These are phyloP conservation scores for Tuctoria greenei DNA, from an alignment of 176 grass and related monocot genomes.

Conservation along the genomic window DNA sequence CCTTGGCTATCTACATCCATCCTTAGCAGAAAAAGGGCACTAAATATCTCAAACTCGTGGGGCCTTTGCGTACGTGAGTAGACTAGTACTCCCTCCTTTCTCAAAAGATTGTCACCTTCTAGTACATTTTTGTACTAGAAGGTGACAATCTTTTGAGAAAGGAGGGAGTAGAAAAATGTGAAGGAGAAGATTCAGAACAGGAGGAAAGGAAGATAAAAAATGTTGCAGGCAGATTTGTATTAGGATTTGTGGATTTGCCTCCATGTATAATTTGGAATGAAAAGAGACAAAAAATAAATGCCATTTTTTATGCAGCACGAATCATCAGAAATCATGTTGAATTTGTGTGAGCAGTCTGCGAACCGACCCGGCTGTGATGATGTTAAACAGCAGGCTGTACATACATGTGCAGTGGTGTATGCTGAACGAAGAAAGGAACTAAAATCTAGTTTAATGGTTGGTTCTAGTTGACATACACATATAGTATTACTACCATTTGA, in stretches of 20 bases:
- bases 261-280: background rate
- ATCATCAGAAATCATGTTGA: background rate
- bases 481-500: slow-evolving; percentile 7
- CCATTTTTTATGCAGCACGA: background rate
- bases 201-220: background rate
- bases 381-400: background rate
- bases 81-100: too few relatives aligned
- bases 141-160: too few relatives aligned
- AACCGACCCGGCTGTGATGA: too few relatives aligned
- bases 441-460: background rate
- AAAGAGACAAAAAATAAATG: too few relatives aligned
- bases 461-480: slow-evolving; percentile 6
- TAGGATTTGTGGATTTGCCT: background rate
- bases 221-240: slow-evolving; percentile 20
- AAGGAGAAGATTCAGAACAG: slow-evolving; percentile 30
- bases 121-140: too few relatives aligned
- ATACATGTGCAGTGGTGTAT: background rate
- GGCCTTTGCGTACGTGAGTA: slow-evolving; percentile 32
- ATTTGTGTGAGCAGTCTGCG: too few relatives aligned
- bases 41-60: slow-evolving; percentile 35
- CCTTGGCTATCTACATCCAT: background rate
- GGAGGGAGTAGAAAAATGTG: too few relatives aligned
- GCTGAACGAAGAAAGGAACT: background rate
- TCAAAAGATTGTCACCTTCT: too few relatives aligned
- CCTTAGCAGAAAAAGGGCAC: slow-evolving; percentile 16